Conservation (phyloP, 441 rosid genomes). For the Adansonia madagascariensis region DNA sequence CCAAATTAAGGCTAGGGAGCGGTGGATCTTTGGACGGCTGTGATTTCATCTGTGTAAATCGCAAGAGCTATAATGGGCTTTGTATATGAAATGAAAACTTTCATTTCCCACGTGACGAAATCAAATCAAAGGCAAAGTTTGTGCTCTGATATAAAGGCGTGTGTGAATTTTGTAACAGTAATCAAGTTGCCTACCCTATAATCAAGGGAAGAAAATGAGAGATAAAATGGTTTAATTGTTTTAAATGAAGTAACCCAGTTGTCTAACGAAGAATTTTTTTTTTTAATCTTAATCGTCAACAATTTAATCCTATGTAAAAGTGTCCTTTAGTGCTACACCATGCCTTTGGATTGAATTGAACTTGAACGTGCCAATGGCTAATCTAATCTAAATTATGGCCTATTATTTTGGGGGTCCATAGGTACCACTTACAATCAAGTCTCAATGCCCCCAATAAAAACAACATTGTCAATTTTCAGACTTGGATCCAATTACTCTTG, state of each 20-base stretch:
- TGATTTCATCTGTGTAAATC: constrained; percentile 4
- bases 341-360: background rate
- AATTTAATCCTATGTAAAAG: background rate
- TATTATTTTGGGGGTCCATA: background rate
- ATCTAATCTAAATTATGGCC: background rate
- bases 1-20: background rate
- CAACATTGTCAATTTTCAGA: background rate
- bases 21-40: background rate
- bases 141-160: no score
- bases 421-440: background rate
- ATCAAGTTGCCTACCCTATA: background rate
- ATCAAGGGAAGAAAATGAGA: background rate
- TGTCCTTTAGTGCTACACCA: no score
- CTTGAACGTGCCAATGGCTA: background rate
- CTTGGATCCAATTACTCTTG: background rate
- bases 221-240: background rate
- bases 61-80: background rate
- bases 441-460: background rate
- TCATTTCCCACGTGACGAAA: constrained; percentile 2
- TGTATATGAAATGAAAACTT: background rate
- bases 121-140: background rate
- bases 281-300: background rate
- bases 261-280: background rate
- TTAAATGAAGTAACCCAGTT: background rate
- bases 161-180: no score